Base-by-base conservation (phyloP, 768 basidiomycete species). In the Gymnopilus dilepis region DNA sequence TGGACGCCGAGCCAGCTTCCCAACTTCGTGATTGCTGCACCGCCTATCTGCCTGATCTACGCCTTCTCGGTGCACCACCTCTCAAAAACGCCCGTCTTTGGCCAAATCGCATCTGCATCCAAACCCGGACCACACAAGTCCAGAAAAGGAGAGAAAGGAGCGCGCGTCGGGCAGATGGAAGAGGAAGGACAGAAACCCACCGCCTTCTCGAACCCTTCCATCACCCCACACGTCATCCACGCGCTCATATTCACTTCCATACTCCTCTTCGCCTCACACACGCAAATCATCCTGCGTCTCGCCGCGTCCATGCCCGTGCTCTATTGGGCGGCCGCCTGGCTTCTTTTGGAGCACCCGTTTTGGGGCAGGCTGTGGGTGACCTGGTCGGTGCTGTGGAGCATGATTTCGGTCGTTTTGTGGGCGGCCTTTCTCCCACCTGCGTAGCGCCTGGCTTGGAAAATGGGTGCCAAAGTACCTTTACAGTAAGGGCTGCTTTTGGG, bases 381-480 rank as follows among this genome's bases (percentile, higher is more conserved):
- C 11, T 99, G 95, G 92, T 87, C 85, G 57, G 70, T 90, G 1
- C 63, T 89, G 0, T 99, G 96, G 95, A 88, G 91, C 3, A 73
- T 79, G 1, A 67, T 88, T 17, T 87, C 87, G 11, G 72, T 89
- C 19, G 81, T 94, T 4, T 77, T 97, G 0, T 99, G 95, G 95
- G 83, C 81, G 1, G 83, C 85, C 2, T 96, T 95, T 70, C 81
- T 97, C 30, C 97, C 97, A 0, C 97, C 97, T n/a, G 97, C 96
- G 0, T 97, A 76, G 45, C 34, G 15, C 34, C 15, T 37, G 34
- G 8, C 34, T 37, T 37, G 34, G n/a, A n/a, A n/a, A n/a, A n/a
- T n/a, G n/a, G n/a, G n/a, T n/a, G n/a, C n/a, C n/a, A n/a, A n/a
- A n/a, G n/a, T n/a, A n/a, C n/a, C n/a, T n/a, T n/a, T n/a, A n/a